A percentile compares a stretch with the other conserved stretches of the same genome.
phyloP scores from a whole-genome alignment of 768 basidiomycete genomes.

The Auricularia heimuer region DNA sequence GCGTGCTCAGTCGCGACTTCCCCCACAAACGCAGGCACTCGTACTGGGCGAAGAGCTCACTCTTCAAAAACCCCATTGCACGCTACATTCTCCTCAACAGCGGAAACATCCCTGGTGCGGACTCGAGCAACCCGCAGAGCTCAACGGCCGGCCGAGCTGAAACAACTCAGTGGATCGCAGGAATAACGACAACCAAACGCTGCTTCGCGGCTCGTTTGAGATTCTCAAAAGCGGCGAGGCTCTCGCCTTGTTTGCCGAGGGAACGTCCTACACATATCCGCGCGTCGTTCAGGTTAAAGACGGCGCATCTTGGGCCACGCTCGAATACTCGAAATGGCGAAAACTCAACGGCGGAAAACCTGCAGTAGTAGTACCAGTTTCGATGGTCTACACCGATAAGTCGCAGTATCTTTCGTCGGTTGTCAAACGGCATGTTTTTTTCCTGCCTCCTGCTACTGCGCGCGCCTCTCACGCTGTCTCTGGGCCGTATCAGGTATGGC shows the following conservation, averaged over 20 bases:
- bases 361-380: conserved; percentile 66
- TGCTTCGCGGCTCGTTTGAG: conserved; percentile 34
- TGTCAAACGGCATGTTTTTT: conserved; percentile 53
- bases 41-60: conserved; percentile 27
- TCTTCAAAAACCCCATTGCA: conserved; percentile 32
- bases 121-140: too few species aligned
- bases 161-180: neutral
- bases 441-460: conserved; percentile 1
- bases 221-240: conserved; percentile 9
- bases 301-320: conserved; percentile 88
- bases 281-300: conserved; percentile 44
- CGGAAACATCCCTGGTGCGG: conserved; percentile 31
- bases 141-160: too few species aligned
- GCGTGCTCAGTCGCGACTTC: conserved; percentile 28
- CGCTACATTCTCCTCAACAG: conserved; percentile 29
- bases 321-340: conserved; percentile 84
- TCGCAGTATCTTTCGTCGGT: conserved; percentile 87
- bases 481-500: conserved; percentile 54
- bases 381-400: conserved; percentile 94
- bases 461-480: neutral
- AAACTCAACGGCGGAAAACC: conserved; percentile 43
- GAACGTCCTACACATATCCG: conserved; percentile 32
- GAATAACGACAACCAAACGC: conserved; percentile 33
- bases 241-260: conserved; percentile 12
- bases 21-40: conserved; percentile 27